Percentiles rank a stretch among this genome's conserved stretches.
Evolutionary conservation across 306 rosid species (phyloP).

Genomic region (Dryas drummondii): DNA sequence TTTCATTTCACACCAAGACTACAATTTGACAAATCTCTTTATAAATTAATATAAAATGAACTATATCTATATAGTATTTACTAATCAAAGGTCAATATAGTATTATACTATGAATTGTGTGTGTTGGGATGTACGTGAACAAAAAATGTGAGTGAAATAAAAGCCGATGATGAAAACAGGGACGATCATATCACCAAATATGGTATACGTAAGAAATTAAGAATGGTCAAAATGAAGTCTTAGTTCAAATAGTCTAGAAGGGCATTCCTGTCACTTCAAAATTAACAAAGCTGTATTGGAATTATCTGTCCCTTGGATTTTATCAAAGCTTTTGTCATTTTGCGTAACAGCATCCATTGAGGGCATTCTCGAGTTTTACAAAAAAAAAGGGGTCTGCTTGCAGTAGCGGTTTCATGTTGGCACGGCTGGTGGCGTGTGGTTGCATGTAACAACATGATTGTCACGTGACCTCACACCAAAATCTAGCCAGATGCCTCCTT

Average conservation of each 20-base stretch:
- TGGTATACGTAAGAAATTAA: too few species aligned
- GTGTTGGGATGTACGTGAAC: too few species aligned
- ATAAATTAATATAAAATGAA: too few species aligned
- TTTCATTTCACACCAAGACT: neutral
- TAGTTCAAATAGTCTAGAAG: neutral
- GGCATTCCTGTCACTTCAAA: constrained; percentile 2
- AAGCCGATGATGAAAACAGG: too few species aligned
- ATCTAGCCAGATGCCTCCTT: neutral
- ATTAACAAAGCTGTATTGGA: neutral
- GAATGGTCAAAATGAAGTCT: neutral
- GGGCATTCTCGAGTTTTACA: neutral
- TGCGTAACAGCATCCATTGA: neutral
- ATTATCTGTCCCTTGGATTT: neutral
- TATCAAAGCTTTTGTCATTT: too few species aligned
- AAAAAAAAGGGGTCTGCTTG: neutral
- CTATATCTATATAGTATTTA: too few species aligned
- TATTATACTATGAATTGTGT: too few species aligned
- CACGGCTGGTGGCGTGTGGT: neutral
- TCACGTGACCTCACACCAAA: constrained; percentile 8
- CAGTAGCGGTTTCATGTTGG: neutral
- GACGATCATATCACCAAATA: too few species aligned
- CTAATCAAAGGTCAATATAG: too few species aligned
- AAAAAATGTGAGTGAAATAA: too few species aligned
- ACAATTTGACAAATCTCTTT: too few species aligned
- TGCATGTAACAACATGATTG: constrained; percentile 6